Evolutionary conservation across 2,329 filamentous ascomycete genomes (phyloP).

Genomic region (Grosmannia penicillata): DNA sequence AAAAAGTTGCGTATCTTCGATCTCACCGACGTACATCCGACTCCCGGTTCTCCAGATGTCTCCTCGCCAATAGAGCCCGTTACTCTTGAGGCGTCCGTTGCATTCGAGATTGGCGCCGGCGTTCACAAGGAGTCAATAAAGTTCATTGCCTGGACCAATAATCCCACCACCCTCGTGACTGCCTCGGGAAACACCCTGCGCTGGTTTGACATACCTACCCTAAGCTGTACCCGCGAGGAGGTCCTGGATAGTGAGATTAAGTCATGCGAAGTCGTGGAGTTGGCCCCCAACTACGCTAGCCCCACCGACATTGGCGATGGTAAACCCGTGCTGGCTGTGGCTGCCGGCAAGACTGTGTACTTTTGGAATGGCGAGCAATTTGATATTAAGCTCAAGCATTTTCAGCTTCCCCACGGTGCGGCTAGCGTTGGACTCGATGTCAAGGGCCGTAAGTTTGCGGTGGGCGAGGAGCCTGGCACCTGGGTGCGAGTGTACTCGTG

Average conservation of each 20-base stretch:
- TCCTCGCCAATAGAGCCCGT: constrained; percentile 20
- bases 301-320: constrained; percentile 51
- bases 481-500: constrained; percentile 95
- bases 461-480: constrained; percentile 80
- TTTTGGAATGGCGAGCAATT: constrained; percentile 72
- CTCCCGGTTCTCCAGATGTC: constrained; percentile 17
- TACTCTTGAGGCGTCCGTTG: constrained; percentile 42
- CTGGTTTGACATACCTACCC: constrained; percentile 82
- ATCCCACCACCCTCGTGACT: constrained; percentile 79
- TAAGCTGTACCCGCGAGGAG: constrained; percentile 60
- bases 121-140: constrained; percentile 84
- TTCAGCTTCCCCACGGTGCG: constrained; percentile 69
- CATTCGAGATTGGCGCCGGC: constrained; percentile 78
- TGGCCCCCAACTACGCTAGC: constrained; percentile 43
- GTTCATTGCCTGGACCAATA: constrained; percentile 84
- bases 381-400: constrained; percentile 59
- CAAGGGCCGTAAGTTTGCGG: constrained; percentile 68
- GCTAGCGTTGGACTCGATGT: constrained; percentile 83
- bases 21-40: constrained; percentile 44
- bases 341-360: constrained; percentile 86
- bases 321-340: constrained; percentile 64
- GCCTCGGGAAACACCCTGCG: constrained; percentile 83
- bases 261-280: constrained; percentile 74
- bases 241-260: constrained; percentile 73
- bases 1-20: constrained; percentile 95